A percentile compares a stretch with the other conserved stretches of the same genome.
phyloP scores from a whole-genome alignment of 2,329 filamentous ascomycete species.

The Colletotrichum sp. region DNA sequence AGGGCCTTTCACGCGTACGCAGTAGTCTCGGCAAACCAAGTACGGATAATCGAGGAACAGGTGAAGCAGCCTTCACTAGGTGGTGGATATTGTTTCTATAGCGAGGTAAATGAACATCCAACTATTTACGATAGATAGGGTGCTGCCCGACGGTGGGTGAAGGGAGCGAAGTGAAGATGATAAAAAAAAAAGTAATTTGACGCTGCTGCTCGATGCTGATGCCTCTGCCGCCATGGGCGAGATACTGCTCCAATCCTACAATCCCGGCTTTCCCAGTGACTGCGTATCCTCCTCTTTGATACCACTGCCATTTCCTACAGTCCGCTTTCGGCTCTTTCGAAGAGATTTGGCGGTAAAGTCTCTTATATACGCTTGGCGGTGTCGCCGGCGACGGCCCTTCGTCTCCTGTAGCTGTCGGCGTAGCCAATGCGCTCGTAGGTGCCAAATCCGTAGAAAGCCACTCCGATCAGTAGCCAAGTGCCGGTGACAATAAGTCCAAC shows the following conservation, averaged over 20 bases:
- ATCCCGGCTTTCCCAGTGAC: not conserved
- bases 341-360: no score
- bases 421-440: conserved; percentile 72
- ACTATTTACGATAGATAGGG: conserved; percentile 14
- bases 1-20: not conserved
- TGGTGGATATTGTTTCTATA: conserved; percentile 7
- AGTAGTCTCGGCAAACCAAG: not conserved
- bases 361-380: conserved; percentile 20
- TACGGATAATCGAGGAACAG: not conserved
- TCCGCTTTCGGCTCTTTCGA: not conserved
- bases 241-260: not conserved
- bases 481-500: conserved; percentile 71
- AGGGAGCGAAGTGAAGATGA: not conserved
- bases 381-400: conserved; percentile 48
- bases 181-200: not conserved
- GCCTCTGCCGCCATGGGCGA: not conserved
- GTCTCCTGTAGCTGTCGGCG: conserved; percentile 65
- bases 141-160: not conserved
- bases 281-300: not conserved
- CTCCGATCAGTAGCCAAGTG: conserved; percentile 64
- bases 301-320: not conserved
- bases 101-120: conserved; percentile 1
- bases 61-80: not conserved
- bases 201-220: conserved; percentile 22
- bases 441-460: conserved; percentile 65